A percentile compares a stretch with the other conserved stretches of the same genome.
These are phyloP conservation scores for Colletotrichum aenigma DNA, from an alignment of 2,329 filamentous ascomycete species.

Conservation along the genomic window DNA sequence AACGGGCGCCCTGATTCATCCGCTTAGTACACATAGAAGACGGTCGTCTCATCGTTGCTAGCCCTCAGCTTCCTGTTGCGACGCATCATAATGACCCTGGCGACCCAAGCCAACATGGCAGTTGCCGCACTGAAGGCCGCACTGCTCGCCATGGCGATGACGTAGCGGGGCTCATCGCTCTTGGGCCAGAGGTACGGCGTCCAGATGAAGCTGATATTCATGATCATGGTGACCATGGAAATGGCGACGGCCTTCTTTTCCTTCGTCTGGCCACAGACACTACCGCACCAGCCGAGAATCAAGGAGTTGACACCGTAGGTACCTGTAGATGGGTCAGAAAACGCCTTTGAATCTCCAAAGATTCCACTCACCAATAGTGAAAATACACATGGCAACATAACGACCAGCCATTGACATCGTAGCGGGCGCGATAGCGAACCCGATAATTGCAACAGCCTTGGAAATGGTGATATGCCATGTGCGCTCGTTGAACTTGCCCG, in stretches of 20 bases:
- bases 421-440: constrained; percentile 35
- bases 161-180: constrained; percentile 41
- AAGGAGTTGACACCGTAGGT: constrained; percentile 39
- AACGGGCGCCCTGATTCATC: neutral
- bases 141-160: constrained; percentile 36
- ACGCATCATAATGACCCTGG: constrained; percentile 37
- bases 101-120: constrained; percentile 38
- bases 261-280: constrained; percentile 42
- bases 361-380: constrained; percentile 32
- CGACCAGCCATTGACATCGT: constrained; percentile 29
- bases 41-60: constrained; percentile 25
- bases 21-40: constrained; percentile 29
- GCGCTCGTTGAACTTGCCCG: constrained; percentile 45
- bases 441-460: constrained; percentile 41
- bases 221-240: constrained; percentile 30
- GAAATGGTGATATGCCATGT: constrained; percentile 47
- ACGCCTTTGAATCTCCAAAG: neutral
- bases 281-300: constrained; percentile 41
- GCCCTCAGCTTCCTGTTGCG: constrained; percentile 35
- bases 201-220: constrained; percentile 39
- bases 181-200: constrained; percentile 46
- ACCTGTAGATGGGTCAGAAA: neutral
- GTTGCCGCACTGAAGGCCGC: constrained; percentile 40
- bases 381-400: constrained; percentile 34
- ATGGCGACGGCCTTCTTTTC: constrained; percentile 45